Evolutionary conservation across 2,329 filamentous ascomycete genomes (phyloP).

Genomic region (Diaporthe ampelina): DNA sequence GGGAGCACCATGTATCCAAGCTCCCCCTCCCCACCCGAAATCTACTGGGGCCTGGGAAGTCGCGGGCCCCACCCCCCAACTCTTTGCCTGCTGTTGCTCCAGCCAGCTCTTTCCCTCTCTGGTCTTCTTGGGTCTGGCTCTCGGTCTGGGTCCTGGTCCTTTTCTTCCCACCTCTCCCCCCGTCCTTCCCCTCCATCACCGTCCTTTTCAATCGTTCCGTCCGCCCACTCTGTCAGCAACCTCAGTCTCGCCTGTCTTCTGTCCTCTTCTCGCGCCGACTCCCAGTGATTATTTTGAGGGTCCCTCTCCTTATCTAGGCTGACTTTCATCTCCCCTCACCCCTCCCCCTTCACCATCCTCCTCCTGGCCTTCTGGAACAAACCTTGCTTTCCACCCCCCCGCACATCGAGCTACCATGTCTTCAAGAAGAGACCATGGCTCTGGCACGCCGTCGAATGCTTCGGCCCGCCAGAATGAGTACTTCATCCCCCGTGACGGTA

Average conservation of each 20-base stretch:
- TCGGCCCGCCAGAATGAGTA: conserved; percentile 78
- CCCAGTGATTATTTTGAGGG: conserved; percentile 3
- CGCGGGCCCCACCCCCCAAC: conserved; percentile 21
- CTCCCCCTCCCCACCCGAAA: conserved; percentile 15
- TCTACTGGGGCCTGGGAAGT: conserved; percentile 21
- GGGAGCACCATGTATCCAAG: conserved; percentile 16
- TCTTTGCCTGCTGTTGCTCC: conserved; percentile 17
- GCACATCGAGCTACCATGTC: conserved; percentile 53
- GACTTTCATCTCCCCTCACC: background rate
- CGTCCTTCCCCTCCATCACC: conserved; percentile 37
- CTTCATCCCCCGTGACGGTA: conserved; percentile 84
- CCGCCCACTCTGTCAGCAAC: conserved; percentile 6
- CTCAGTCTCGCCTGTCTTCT: conserved; percentile 1
- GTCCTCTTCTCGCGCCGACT: conserved; percentile 1
- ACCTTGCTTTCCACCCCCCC: conserved; percentile 30
- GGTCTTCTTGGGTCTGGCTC: conserved; percentile 13
- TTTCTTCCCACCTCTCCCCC: conserved; percentile 39
- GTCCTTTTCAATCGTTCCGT: conserved; percentile 26
- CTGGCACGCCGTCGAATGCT: conserved; percentile 49
- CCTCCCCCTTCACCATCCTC: conserved; percentile 30
- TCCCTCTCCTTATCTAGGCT: conserved; percentile 36
- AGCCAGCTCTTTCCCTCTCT: conserved; percentile 28
- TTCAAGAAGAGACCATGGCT: conserved; percentile 53
- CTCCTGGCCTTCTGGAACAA: conserved; percentile 13
- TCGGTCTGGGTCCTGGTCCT: conserved; percentile 36